Conservation (phyloP, 2,329 filamentous ascomycete species). For the Diplodia intermedia region DNA sequence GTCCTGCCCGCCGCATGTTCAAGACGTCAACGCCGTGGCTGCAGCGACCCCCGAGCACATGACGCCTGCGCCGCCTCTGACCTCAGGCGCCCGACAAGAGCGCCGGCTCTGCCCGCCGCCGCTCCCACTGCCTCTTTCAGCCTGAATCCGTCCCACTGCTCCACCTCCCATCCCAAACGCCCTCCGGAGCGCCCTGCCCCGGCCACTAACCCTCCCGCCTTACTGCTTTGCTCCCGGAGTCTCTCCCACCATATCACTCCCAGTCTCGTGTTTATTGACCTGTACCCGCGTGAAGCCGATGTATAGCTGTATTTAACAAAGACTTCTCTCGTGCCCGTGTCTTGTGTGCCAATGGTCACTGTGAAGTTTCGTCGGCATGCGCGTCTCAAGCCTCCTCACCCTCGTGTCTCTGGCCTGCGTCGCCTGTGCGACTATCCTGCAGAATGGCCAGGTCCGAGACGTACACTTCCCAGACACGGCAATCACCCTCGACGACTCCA, state of each 20-base stretch:
- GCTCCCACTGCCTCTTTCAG: slow-evolving; percentile 9
- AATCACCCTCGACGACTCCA: slow-evolving; percentile 37
- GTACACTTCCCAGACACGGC: slow-evolving; percentile 51
- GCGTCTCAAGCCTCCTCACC: slow-evolving; percentile 22
- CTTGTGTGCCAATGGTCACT: neutral
- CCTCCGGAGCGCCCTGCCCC: slow-evolving; percentile 19
- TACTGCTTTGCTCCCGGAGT: slow-evolving; percentile 26
- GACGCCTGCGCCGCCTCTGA: slow-evolving; percentile 11
- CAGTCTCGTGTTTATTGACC: neutral
- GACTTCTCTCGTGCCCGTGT: neutral
- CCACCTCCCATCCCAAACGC: slow-evolving; percentile 10
- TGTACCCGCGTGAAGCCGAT: neutral
- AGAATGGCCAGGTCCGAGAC: slow-evolving; percentile 53
- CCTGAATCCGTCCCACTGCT: slow-evolving; percentile 3
- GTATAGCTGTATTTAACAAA: slow-evolving; percentile 13
- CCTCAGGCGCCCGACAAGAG: neutral
- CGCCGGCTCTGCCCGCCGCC: neutral
- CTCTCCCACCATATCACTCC: neutral
- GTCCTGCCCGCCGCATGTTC: slow-evolving; percentile 20
- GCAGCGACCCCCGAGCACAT: slow-evolving; percentile 2
- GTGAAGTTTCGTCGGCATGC: slow-evolving; percentile 12
- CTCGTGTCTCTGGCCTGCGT: slow-evolving; percentile 34
- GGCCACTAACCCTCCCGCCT: neutral
- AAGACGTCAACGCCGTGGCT: neutral
- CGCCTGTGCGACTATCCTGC: slow-evolving; percentile 49